These are phyloP conservation scores for Amylocarpus encephaloides DNA, from an alignment of 2,329 filamentous ascomycete species.

Conservation along the genomic window DNA sequence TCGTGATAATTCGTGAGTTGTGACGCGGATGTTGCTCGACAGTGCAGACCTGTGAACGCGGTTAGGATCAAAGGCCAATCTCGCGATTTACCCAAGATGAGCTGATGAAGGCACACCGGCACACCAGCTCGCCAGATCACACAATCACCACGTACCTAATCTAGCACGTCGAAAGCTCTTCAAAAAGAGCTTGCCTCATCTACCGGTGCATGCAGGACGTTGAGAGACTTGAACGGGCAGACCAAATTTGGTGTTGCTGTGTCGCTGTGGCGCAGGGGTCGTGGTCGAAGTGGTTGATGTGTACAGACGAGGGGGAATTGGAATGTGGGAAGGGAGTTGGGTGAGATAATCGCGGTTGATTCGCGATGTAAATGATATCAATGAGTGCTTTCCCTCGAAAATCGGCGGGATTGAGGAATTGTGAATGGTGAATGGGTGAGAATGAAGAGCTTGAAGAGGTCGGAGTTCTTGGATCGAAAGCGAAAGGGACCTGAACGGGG, in stretches of 20 bases:
- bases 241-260: background rate
- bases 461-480: background rate
- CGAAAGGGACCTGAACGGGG: background rate
- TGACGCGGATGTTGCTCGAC: slow-evolving; percentile 13
- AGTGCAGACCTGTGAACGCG: slow-evolving; percentile 10
- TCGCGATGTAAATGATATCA: too few relatives aligned
- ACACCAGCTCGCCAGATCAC: too few relatives aligned
- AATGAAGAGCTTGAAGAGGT: background rate
- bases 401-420: background rate
- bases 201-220: slow-evolving; percentile 31
- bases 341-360: too few relatives aligned
- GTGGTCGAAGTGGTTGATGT: too few relatives aligned
- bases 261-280: background rate
- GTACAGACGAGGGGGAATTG: too few relatives aligned
- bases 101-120: background rate
- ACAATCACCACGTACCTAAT: slow-evolving; percentile 16
- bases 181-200: slow-evolving; percentile 27
- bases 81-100: slow-evolving; percentile 5
- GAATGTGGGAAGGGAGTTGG: too few relatives aligned
- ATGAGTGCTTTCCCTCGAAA: background rate
- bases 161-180: slow-evolving; percentile 25
- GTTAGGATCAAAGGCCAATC: slow-evolving; percentile 6
- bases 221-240: slow-evolving; percentile 4
- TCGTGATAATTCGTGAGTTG: slow-evolving; percentile 3
- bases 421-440: background rate